Evolutionary conservation across 306 rosid genomes (phyloP).

Genomic region (Cucumis hystrix): DNA sequence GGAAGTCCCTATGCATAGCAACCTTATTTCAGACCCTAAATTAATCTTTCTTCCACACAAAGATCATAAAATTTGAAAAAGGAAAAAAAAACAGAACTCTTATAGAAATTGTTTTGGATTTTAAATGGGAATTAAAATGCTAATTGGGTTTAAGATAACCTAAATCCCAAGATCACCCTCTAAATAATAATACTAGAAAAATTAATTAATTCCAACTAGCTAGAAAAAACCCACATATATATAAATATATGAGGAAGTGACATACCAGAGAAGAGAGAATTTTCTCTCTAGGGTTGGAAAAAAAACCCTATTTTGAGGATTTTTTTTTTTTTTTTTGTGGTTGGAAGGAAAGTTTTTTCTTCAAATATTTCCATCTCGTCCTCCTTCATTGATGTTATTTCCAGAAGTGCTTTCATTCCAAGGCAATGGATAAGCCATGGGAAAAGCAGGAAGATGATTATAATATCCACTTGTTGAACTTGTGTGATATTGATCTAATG

Average conservation of each 20-base stretch:
- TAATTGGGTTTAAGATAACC: conserved; percentile 2
- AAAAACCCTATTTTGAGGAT: conserved; percentile 34
- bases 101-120: background rate
- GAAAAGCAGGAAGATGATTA: conserved; percentile 21
- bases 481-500: conserved; percentile 12
- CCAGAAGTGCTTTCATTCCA: conserved; percentile 44
- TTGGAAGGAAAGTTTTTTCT: background rate
- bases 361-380: conserved; percentile 35
- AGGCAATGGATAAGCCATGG: conserved; percentile 45
- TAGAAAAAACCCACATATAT: conserved; percentile 13
- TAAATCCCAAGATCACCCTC: background rate
- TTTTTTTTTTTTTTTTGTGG: background rate
- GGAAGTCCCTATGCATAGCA: background rate
- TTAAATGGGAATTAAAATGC: background rate
- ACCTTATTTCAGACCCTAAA: background rate
- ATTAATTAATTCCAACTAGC: conserved; percentile 15
- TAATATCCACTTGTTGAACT: conserved; percentile 11
- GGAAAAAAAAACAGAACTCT: background rate
- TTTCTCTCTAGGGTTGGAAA: conserved; percentile 14
- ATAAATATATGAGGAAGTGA: conserved; percentile 9
- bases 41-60: background rate
- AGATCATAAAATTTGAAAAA: background rate
- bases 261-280: conserved; percentile 7
- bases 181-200: background rate
- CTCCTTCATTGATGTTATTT: conserved; percentile 33